Base-by-base conservation (phyloP, 2,329 filamentous ascomycete genomes). In the Penicillium sumatraense region DNA sequence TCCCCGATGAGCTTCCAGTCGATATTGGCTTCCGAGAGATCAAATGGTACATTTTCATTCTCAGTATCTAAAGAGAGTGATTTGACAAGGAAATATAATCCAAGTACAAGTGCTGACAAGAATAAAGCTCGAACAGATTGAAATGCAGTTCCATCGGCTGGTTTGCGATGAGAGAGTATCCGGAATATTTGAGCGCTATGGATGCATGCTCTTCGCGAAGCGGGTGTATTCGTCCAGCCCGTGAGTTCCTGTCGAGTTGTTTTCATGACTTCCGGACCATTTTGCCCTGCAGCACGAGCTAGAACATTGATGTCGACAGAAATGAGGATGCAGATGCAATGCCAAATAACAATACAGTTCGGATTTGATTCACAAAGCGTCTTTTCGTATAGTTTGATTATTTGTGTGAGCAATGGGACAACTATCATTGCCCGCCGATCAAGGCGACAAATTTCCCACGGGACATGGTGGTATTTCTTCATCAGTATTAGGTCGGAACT, bases 341-440 rank as follows among this genome's bases (percentile, higher is more conserved):
- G 52, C 52, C 56, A 58, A 13, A 58, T 58, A 9, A 55, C 44
- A 14, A 58, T 55, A 24, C 56, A 51, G 21, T 58, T 58, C 7
- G 52, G 56, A 24, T 58, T 58, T 10, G 52, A 47, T 9, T 46
- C 26, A 8, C 45, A 16, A 11, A 58, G 29, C 24, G 42, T 51
- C 18, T 46, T 21, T 1, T 54, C 38, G 16, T 54, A 58, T 5
- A 41, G 7, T 4, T 35, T 27, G 9, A 58, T 45, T 16, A 46
- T 16, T 1, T 16, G n/a, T 1, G 33, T 45, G 6, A 55, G 27
- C n/a, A 55, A 21, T 24, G 51, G 51, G 4, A 24, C 24, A 40
- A 33, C 35, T 10, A 55, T 49, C 23, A 38, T 55, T 6, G 52
- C 56, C 8, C 52, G 38, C 13, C 40, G 49, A 31, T 58, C 56